Evolutionary conservation across 257 asterid species (phyloP).

Genomic region (Forsythia viridissima): DNA sequence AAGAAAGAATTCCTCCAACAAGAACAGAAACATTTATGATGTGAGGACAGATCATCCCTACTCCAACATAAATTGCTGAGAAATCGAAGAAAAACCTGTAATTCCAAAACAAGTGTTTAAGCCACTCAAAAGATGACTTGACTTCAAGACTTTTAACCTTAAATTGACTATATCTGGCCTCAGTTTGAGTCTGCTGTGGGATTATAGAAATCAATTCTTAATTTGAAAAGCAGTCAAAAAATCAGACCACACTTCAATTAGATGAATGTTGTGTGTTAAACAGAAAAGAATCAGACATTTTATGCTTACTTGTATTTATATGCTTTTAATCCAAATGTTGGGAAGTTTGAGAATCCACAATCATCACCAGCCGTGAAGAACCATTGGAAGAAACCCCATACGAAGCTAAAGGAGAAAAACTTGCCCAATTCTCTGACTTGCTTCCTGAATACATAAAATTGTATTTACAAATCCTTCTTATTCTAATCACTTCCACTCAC

Average conservation of each 20-base stretch:
- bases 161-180: neutral
- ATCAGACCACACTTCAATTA: neutral
- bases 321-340: slow-evolving; percentile 70
- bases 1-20: slow-evolving; percentile 63
- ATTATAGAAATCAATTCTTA: neutral
- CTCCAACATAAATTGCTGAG: slow-evolving; percentile 76
- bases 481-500: neutral
- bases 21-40: slow-evolving; percentile 56
- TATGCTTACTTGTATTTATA: slow-evolving; percentile 39
- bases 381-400: slow-evolving; percentile 88
- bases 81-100: slow-evolving; percentile 73
- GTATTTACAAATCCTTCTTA: neutral
- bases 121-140: too few species aligned
- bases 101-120: neutral
- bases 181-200: neutral
- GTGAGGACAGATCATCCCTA: slow-evolving; percentile 79
- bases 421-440: slow-evolving; percentile 45
- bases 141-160: too few species aligned
- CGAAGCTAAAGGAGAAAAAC: slow-evolving; percentile 57
- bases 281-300: neutral
- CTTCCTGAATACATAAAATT: slow-evolving; percentile 32
- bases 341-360: slow-evolving; percentile 65
- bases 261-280: neutral
- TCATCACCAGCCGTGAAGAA: slow-evolving; percentile 60
- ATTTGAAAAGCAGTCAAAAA: neutral